phyloP scores from a whole-genome alignment of 2,329 filamentous ascomycete species.

The Aspergillus ruber region DNA sequence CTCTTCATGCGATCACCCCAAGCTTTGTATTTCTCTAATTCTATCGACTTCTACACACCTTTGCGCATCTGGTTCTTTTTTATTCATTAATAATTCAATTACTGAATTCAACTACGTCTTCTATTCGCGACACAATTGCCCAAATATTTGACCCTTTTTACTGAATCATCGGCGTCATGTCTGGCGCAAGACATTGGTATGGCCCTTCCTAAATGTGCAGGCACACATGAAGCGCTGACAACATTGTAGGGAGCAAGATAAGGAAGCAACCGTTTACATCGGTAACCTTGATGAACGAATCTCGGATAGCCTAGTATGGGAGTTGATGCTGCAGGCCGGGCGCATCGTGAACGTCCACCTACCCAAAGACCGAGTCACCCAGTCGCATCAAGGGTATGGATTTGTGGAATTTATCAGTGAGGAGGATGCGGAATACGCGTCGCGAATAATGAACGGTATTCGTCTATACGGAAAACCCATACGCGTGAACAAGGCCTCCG shows the following conservation, averaged over 20 bases:
- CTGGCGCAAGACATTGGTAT: slow-evolving; percentile 70
- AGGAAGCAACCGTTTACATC: slow-evolving; percentile 95
- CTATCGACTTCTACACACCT: too few species aligned
- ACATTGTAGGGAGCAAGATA: slow-evolving; percentile 79
- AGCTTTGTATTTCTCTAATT: neutral
- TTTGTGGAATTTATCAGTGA: slow-evolving; percentile 98
- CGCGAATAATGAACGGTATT: slow-evolving; percentile 93
- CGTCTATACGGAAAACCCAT: slow-evolving; percentile 90
- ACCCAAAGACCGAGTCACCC: slow-evolving; percentile 94
- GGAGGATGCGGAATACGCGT: slow-evolving; percentile 92
- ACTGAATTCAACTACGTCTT: neutral
- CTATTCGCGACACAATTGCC: neutral
- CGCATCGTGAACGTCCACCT: slow-evolving; percentile 97
- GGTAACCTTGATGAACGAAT: slow-evolving; percentile 98
- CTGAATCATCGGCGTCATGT: slow-evolving; percentile 45
- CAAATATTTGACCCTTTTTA: neutral
- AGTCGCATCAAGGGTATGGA: slow-evolving; percentile 94
- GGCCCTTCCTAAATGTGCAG: neutral
- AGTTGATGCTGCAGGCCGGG: slow-evolving; percentile 96
- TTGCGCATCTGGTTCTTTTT: neutral
- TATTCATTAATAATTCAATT: neutral
- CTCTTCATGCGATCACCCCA: neutral
- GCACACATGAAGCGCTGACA: slow-evolving; percentile 9
- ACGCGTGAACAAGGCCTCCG: slow-evolving; percentile 87
- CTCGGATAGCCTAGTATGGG: slow-evolving; percentile 83